Percentiles rank a stretch among this genome's conserved stretches.
phyloP scores from a whole-genome alignment of 768 basidiomycete species.

The Lentinula guzmanii region DNA sequence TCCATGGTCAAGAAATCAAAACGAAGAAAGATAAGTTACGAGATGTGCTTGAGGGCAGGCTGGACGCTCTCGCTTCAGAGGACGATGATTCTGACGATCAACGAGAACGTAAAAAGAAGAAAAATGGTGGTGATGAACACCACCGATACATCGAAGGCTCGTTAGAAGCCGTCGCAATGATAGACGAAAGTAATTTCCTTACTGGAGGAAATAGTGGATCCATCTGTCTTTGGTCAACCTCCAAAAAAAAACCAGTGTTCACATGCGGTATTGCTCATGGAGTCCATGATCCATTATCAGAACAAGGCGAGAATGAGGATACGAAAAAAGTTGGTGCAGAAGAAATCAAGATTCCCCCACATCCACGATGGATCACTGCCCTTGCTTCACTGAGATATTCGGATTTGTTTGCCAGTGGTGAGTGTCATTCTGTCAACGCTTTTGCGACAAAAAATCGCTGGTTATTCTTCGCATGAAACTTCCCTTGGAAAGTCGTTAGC shows the following conservation, averaged over 20 bases:
- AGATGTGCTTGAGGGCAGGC: conserved; percentile 75
- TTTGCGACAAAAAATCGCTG: background rate
- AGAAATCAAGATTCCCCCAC: background rate
- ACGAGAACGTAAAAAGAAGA: conserved; percentile 25
- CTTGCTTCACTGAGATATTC: conserved; percentile 81
- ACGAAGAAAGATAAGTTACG: conserved; percentile 36
- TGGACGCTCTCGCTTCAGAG: conserved; percentile 56
- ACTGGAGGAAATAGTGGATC: conserved; percentile 97
- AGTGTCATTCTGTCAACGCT: conserved; percentile 10
- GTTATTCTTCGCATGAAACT: background rate
- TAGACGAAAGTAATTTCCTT: conserved; percentile 90
- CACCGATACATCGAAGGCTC: conserved; percentile 81
- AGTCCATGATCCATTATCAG: conserved; percentile 40
- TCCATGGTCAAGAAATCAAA: background rate
- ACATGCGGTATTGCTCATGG: conserved; percentile 87
- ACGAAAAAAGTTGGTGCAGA: background rate
- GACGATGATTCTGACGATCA: conserved; percentile 28
- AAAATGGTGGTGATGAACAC: conserved; percentile 19
- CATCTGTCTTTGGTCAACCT: conserved; percentile 81
- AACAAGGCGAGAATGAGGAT: background rate
- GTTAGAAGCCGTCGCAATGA: conserved; percentile 88
- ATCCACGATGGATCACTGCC: conserved; percentile 87
- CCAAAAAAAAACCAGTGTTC: conserved; percentile 94
- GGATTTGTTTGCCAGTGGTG: conserved; percentile 87
- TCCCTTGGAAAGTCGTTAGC: too few species aligned